Evolutionary conservation across 805 yeast genomes (phyloP).

Genomic region (Saccharomycopsis sp.): DNA sequence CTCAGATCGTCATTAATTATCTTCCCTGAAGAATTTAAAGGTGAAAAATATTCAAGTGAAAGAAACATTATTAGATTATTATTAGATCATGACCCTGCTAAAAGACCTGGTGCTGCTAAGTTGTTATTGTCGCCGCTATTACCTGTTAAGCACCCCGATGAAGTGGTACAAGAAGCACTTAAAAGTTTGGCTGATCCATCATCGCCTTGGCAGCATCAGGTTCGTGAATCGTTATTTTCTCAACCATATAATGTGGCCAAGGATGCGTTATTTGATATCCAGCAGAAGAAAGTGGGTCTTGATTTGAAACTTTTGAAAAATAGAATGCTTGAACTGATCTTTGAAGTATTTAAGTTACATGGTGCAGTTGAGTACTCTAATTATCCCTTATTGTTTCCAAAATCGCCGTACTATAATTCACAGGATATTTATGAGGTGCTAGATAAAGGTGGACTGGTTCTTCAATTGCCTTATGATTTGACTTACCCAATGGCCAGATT

Average conservation of each 20-base stretch:
- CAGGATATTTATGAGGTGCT: slow-evolving; percentile 72
- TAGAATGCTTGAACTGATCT: slow-evolving; percentile 53
- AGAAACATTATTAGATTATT: slow-evolving; percentile 58
- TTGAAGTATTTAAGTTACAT: slow-evolving; percentile 62
- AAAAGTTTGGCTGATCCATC: slow-evolving; percentile 81
- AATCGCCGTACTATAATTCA: slow-evolving; percentile 60
- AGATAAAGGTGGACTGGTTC: slow-evolving; percentile 79
- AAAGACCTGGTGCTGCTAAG: slow-evolving; percentile 73
- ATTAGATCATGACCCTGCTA: slow-evolving; percentile 70
- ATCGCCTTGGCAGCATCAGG: slow-evolving; percentile 92
- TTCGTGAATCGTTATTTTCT: slow-evolving; percentile 75
- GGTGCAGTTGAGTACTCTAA: slow-evolving; percentile 78
- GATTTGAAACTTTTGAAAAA: slow-evolving; percentile 39
- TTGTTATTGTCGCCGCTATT: slow-evolving; percentile 74
- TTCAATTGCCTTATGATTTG: slow-evolving; percentile 84
- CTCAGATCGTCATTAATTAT: slow-evolving; percentile 52
- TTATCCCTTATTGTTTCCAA: slow-evolving; percentile 71
- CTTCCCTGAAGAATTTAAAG: slow-evolving; percentile 66
- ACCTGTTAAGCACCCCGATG: slow-evolving; percentile 87
- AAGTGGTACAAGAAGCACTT: slow-evolving; percentile 80
- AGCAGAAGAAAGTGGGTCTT: slow-evolving; percentile 6
- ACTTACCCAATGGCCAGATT: slow-evolving; percentile 86
- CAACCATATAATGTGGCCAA: slow-evolving; percentile 82
- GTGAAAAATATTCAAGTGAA: slow-evolving; percentile 47
- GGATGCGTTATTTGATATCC: slow-evolving; percentile 68